phyloP scores from a whole-genome alignment of 441 rosid genomes.

The Populus hybrid region DNA sequence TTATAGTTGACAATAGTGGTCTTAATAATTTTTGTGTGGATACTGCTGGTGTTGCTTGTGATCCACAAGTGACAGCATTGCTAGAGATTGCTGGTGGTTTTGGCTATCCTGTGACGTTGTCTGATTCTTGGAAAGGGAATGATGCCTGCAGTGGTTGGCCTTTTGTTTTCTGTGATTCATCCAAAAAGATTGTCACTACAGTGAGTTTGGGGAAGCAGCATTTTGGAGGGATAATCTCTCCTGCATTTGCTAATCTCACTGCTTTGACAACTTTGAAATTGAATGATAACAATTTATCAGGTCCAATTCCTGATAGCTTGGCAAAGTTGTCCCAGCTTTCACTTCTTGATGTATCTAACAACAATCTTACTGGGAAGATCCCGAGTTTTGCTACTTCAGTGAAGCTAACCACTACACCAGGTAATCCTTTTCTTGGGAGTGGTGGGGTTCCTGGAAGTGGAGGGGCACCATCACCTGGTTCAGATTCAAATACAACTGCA shows the following conservation, averaged over 20 bases:
- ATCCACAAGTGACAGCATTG: conserved; percentile 13
- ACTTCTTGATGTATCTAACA: conserved; percentile 60
- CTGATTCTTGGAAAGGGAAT: conserved; percentile 21
- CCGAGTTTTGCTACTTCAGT: conserved; percentile 39
- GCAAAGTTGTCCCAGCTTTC: conserved; percentile 41
- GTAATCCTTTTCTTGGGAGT: conserved; percentile 51
- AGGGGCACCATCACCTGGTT: conserved; percentile 4
- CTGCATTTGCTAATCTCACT: conserved; percentile 50
- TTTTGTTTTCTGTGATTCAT: conserved; percentile 6
- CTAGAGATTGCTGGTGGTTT: conserved; percentile 7
- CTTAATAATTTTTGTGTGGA: conserved; percentile 9
- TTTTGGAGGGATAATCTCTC: conserved; percentile 54
- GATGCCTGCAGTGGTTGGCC: conserved; percentile 18
- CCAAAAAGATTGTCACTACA: background rate
- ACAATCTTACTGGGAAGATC: conserved; percentile 56
- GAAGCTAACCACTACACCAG: conserved; percentile 37
- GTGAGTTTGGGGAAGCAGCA: conserved; percentile 12
- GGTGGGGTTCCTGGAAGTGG: conserved; percentile 14
- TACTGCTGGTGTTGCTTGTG: conserved; percentile 12
- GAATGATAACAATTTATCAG: conserved; percentile 56
- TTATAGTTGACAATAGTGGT: conserved; percentile 9
- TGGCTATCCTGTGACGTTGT: conserved; percentile 13
- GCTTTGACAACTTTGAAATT: conserved; percentile 42
- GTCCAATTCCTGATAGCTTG: conserved; percentile 54
- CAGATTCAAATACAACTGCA: conserved; percentile 20